Evolutionary conservation across 2,329 filamentous ascomycete species (phyloP), one percentile per base, ranked within the genome.

Genomic region (Cyanodermella asteris): DNA sequence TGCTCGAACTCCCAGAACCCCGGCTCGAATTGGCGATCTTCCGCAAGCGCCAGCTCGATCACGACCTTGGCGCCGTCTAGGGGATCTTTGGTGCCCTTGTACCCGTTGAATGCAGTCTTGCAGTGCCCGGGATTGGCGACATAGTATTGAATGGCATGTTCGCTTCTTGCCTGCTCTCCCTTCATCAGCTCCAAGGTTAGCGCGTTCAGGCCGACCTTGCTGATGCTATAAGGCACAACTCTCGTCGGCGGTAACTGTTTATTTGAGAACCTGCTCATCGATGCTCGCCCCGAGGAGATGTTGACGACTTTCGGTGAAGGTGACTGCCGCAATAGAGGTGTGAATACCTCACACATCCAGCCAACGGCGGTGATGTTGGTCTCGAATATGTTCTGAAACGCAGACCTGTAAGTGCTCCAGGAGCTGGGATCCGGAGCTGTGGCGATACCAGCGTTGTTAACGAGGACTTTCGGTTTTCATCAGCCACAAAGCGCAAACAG

Each of bases 351-450:
- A 7, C 39, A 37, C 20, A 51, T 18, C 23, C 44, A 43, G 9
- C 38, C 50, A 17, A 55, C 40, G 2, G 50, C 53, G 1, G 45
- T 48, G 32, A 56, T 42, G 36, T 58, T 56, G 15, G 49, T 40
- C 20, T 46, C 41, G 13, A 49, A 46, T 4, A 37, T 39, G 19
- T 43, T 36, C 32, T 47, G 42, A 11, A 50, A 35, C 7, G 44
- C 38, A 3, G 28, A 25, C n/a, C n/a, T n/a, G n/a, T n/a, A n/a
- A n/a, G n/a, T n/a, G n/a, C n/a, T n/a, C n/a, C n/a, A n/a, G 16
- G 41, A 34, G 33, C 46, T 40, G 10, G 38, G 34, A 7, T 28
- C 28, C 14, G 32, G 21, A 4, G 35, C 25, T 38, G 33, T 25
- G 35, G 41, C 40, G 37, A 50, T 26, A 35, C 37, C 31, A 13